These are phyloP conservation scores for Neurospora crassa DNA, from an alignment of 2,329 filamentous ascomycete genomes.

Conservation along the genomic window DNA sequence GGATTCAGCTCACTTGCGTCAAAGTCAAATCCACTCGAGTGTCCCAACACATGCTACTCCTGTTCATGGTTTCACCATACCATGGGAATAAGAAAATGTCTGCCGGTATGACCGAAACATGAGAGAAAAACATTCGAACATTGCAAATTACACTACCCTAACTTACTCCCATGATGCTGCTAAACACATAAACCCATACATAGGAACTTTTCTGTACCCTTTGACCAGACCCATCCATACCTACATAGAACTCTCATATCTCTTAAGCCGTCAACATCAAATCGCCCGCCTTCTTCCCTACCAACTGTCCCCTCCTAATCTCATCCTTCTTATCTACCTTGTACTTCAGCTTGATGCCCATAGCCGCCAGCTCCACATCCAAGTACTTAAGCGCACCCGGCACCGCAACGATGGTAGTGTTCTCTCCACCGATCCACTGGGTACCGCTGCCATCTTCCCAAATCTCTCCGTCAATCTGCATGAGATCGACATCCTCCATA, in stretches of 20 bases:
- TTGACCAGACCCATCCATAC: neutral
- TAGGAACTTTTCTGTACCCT: neutral
- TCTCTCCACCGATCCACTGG: conserved; percentile 78
- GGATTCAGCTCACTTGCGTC: neutral
- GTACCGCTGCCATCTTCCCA: conserved; percentile 89
- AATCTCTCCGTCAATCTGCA: conserved; percentile 57
- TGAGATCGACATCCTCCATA: conserved; percentile 45
- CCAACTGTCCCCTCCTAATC: conserved; percentile 41
- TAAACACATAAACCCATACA: neutral
- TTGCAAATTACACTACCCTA: neutral
- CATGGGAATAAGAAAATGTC: neutral
- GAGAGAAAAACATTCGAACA: neutral
- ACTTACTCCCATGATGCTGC: neutral
- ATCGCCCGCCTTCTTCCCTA: conserved; percentile 13
- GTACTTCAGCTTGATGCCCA: conserved; percentile 94
- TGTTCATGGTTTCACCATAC: neutral
- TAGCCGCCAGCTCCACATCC: conserved; percentile 89
- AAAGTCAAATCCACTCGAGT: neutral
- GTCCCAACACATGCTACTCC: neutral
- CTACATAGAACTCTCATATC: neutral
- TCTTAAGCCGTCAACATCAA: neutral
- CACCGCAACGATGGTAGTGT: conserved; percentile 85
- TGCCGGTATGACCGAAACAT: neutral
- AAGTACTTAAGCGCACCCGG: conserved; percentile 88
- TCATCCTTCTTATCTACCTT: conserved; percentile 55